Evolutionary conservation across 176 grass and related monocot species (phyloP), one percentile per base, ranked within the genome.

Genomic region (Rhynchospora breviuscula): DNA sequence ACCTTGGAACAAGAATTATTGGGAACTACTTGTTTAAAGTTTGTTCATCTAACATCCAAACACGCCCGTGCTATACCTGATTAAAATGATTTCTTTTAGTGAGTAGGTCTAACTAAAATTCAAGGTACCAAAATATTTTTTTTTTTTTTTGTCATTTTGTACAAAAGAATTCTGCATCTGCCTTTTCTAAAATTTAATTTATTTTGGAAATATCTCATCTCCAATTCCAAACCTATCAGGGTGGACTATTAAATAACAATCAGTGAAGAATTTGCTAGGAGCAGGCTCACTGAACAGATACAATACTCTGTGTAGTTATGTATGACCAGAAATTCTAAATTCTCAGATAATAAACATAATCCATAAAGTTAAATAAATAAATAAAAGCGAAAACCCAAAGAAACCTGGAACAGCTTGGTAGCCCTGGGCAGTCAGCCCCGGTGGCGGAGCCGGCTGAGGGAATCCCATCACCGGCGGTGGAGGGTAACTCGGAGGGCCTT

Each of bases 391-490:
- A 58, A 47, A 69, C 0, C 51, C 12, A 56, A 63, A 26, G 4
- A 80, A 87, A 94, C 92, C 92, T 43, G 79, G 33, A 68, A 77
- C 84, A n/a, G 82, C 51, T 44, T 94, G 94, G 86, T 91, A 92
- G 26, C 76, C 94, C 35, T 88, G 88, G 85, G 74, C 87, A 43
- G 81, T 77, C 67, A 97, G 73, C 33, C 84, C 90, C 0, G 85
- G 76, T 18, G 94, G 91, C 57, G 91, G 88, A 25, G 26, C 80
- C 53, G 94, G 90, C 82, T 92, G 94, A 29, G 94, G 91, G 35
- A 92, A 90, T 10, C 94, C 91, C 56, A 92, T 78, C 22, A 66
- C 84, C 15, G 94, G 90, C 22, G 90, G 94, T 15, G 88, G 88
- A 53, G 88, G 86, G 71, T 94, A 92, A 78, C 85, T 82, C 29